Conservation (phyloP, 129 eudicot genomes). For the Sambucus nigra region DNA sequence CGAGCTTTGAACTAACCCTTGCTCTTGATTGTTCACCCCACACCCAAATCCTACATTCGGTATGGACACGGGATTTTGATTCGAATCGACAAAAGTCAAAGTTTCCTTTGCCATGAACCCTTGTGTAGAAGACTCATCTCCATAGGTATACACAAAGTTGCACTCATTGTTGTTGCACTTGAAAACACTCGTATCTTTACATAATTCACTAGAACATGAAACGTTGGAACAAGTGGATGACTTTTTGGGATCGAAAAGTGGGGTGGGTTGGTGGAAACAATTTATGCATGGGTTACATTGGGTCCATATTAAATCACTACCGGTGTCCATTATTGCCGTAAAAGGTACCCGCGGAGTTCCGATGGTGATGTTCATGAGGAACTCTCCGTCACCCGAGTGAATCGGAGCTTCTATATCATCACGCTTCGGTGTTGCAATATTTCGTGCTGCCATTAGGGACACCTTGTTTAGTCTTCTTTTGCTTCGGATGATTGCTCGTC, state of each 20-base stretch:
- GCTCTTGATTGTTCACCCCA: constrained; percentile 17
- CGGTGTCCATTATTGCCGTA: constrained; percentile 27
- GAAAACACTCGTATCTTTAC: constrained; percentile 12
- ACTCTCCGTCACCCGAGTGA: constrained; percentile 17
- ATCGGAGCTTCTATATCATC: constrained; percentile 4
- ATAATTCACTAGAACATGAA: constrained; percentile 14
- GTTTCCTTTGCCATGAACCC: constrained; percentile 20
- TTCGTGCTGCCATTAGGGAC: constrained; percentile 1
- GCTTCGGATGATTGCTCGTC: constrained; percentile 13
- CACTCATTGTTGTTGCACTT: constrained; percentile 16
- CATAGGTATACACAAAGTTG: constrained; percentile 16
- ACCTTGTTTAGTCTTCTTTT: constrained; percentile 10
- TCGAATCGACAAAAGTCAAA: constrained; percentile 6
- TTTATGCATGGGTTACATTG: constrained; percentile 28
- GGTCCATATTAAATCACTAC: constrained; percentile 27
- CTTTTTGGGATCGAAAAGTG: constrained; percentile 19
- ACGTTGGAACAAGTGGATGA: constrained; percentile 7
- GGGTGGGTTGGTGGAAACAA: constrained; percentile 25
- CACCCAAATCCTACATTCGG: constrained; percentile 23
- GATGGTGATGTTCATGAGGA: constrained; percentile 18
- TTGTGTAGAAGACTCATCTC: constrained; percentile 22
- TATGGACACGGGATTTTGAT: background rate
- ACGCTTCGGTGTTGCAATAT: background rate
- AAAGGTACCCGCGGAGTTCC: constrained; percentile 19
- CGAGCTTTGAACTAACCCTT: constrained; percentile 18